Conservation (phyloP, 805 yeast species). For the Kodamaea nitidulidarum region DNA sequence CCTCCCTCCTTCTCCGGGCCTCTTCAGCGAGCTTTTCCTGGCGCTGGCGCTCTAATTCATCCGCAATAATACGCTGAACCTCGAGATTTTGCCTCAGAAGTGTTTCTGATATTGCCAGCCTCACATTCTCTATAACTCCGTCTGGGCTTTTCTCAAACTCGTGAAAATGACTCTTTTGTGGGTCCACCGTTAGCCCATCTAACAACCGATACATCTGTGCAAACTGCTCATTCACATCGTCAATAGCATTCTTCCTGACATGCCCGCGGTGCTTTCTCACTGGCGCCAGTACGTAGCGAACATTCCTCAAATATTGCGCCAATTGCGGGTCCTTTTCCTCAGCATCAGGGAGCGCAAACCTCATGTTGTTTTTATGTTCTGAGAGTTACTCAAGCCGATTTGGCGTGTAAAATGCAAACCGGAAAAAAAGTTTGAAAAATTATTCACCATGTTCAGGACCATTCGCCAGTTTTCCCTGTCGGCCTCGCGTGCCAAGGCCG, state of each 20-base stretch:
- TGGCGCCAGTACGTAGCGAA: neutral
- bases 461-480: conserved; percentile 34
- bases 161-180: too few species aligned
- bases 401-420: conserved; percentile 10
- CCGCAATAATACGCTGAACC: conserved; percentile 10
- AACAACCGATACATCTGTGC: neutral
- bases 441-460: conserved; percentile 15
- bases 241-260: neutral
- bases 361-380: conserved; percentile 1
- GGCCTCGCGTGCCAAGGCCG: conserved; percentile 41
- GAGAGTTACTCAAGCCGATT: neutral
- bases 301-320: neutral
- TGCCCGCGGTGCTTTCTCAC: neutral
- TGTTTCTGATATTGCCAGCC: neutral
- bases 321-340: conserved; percentile 1
- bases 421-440: conserved; percentile 1
- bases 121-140: too few species aligned
- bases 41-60: conserved; percentile 10
- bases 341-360: neutral
- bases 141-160: too few species aligned
- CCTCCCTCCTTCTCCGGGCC: conserved; percentile 1
- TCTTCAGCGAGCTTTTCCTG: conserved; percentile 11
- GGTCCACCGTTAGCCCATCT: neutral
- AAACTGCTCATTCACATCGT: neutral
- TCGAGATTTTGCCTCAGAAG: conserved; percentile 8